Evolutionary conservation across 345 rosid genomes (phyloP).

Genomic region (Anastatica hierochuntica): DNA sequence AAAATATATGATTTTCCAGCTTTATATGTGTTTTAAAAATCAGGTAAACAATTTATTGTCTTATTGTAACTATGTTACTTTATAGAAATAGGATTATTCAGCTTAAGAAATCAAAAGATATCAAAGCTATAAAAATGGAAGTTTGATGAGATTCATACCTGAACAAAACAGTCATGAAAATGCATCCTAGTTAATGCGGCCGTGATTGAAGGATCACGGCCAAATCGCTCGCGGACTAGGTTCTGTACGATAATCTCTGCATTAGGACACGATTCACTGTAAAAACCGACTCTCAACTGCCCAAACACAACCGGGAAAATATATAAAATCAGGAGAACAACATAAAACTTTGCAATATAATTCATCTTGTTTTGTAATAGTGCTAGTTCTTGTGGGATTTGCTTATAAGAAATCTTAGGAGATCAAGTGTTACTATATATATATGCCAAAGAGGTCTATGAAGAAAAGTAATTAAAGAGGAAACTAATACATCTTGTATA

Average conservation of each 20-base stretch:
- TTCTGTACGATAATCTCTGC: constrained; percentile 12
- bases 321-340: background rate
- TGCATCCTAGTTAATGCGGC: constrained; percentile 28
- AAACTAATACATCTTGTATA: background rate
- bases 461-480: no score
- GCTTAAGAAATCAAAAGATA: no score
- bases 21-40: background rate
- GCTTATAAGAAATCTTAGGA: no score
- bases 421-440: no score
- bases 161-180: constrained; percentile 28
- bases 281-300: constrained; percentile 10
- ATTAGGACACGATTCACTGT: constrained; percentile 14
- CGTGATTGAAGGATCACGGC: constrained; percentile 10
- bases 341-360: constrained; percentile 1
- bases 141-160: background rate
- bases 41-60: background rate
- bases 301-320: constrained; percentile 2
- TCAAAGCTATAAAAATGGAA: no score
- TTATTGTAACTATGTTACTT: no score
- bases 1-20: background rate
- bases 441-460: no score
- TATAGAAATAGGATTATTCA: no score
- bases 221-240: constrained; percentile 10
- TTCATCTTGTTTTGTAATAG: constrained; percentile 4
- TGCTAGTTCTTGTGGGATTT: constrained; percentile 3